These are phyloP conservation scores for Austroboletus rostrupii DNA, from an alignment of 1,284 basidiomycete genomes.

Conservation along the genomic window DNA sequence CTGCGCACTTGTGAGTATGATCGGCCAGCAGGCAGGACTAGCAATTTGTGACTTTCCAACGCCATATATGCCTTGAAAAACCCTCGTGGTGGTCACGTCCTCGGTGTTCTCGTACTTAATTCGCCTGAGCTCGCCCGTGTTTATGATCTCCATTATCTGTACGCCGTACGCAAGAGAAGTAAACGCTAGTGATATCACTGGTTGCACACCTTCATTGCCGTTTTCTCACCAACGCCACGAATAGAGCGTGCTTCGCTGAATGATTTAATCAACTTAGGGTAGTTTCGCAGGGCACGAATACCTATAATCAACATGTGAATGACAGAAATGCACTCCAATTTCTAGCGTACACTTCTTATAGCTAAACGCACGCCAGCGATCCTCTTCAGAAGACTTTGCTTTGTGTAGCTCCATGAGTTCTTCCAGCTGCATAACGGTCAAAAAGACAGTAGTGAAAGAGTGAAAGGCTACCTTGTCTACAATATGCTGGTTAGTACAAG, in stretches of 20 bases:
- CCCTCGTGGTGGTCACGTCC: constrained; percentile 47
- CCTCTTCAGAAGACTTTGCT: constrained; percentile 51
- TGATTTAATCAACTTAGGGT: constrained; percentile 60
- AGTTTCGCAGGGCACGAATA: constrained; percentile 48
- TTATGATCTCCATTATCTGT: constrained; percentile 74
- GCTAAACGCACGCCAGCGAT: constrained; percentile 58
- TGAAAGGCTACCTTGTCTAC: constrained; percentile 52
- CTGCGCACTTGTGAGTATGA: constrained; percentile 32
- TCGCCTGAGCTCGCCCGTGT: constrained; percentile 62
- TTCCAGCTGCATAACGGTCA: constrained; percentile 43
- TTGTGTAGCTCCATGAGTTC: constrained; percentile 60
- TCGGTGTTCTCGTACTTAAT: constrained; percentile 61
- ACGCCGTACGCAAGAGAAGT: background rate
- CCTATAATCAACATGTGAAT: constrained; percentile 36
- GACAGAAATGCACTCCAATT: background rate
- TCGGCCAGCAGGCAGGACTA: background rate
- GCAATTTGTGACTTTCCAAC: constrained; percentile 54
- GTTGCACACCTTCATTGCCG: constrained; percentile 62
- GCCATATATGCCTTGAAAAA: constrained; percentile 81
- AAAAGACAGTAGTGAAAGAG: constrained; percentile 1
- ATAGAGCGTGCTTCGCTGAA: constrained; percentile 62
- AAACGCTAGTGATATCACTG: background rate
- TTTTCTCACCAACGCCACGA: constrained; percentile 67
- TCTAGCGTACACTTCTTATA: constrained; percentile 54
- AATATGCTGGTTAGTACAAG: constrained; percentile 60